Conservation (phyloP, 192 early-diverging fungal genomes). For the Paraglomus brasilianum region DNA sequence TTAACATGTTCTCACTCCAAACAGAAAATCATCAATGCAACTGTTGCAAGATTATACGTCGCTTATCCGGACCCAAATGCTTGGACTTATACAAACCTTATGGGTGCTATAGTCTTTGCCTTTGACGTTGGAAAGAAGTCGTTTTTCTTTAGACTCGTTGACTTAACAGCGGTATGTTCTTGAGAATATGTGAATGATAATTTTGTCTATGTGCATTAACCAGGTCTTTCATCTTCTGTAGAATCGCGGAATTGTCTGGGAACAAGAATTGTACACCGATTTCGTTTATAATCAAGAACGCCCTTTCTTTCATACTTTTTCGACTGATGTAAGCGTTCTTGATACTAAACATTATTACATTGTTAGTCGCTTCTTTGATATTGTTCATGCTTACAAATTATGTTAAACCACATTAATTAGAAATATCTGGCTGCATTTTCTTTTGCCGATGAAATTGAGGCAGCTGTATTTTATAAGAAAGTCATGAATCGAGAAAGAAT, state of each 20-base stretch:
- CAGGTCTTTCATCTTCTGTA: constrained; percentile 32
- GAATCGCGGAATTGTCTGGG: constrained; percentile 67
- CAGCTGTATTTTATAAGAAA: constrained; percentile 63
- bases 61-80: constrained; percentile 61
- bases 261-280: constrained; percentile 75
- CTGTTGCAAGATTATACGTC: constrained; percentile 72
- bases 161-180: constrained; percentile 47
- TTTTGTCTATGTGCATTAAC: not conserved
- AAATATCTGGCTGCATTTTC: constrained; percentile 68
- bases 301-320: constrained; percentile 71
- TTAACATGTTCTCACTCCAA: not conserved
- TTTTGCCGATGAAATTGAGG: constrained; percentile 68
- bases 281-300: constrained; percentile 64
- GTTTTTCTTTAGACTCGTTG: constrained; percentile 70
- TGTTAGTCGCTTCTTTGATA: constrained; percentile 12
- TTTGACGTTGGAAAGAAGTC: constrained; percentile 62
- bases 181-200: not conserved
- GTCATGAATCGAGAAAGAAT: constrained; percentile 52
- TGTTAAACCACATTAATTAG: constrained; percentile 22
- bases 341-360: not conserved
- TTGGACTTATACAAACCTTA: constrained; percentile 70
- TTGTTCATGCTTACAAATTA: not conserved
- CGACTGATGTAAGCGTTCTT: constrained; percentile 56
- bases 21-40: constrained; percentile 78
- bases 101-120: constrained; percentile 71